Evolutionary conservation across 306 rosid genomes (phyloP).

Genomic region (Phaseolus lunatus): DNA sequence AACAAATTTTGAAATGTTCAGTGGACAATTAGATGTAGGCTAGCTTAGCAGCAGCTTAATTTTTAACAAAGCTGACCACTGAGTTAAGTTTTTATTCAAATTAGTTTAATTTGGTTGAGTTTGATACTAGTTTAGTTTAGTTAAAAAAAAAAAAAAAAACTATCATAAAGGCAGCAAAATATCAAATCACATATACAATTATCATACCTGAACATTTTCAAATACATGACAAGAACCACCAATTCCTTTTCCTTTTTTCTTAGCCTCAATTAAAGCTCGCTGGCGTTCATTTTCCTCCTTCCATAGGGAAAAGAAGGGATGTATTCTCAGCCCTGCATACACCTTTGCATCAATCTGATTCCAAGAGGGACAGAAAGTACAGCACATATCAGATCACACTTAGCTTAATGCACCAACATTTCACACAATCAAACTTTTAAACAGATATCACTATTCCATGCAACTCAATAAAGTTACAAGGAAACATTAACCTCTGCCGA

Average conservation of each 20-base stretch:
- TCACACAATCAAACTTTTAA: background rate
- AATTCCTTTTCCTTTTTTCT: conserved; percentile 43
- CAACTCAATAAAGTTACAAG: background rate
- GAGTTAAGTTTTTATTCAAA: too few relatives aligned
- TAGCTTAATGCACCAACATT: background rate
- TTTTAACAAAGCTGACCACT: background rate
- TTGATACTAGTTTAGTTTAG: too few relatives aligned
- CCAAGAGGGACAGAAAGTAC: conserved; percentile 29
- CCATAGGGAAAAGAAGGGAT: conserved; percentile 72
- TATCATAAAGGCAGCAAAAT: too few relatives aligned
- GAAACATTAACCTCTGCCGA: conserved; percentile 69
- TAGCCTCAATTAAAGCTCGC: conserved; percentile 24
- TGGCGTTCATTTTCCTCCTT: conserved; percentile 54
- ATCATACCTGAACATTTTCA: conserved; percentile 65
- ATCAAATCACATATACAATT: conserved; percentile 20
- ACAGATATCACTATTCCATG: background rate
- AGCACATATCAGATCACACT: conserved; percentile 7
- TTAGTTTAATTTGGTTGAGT: too few relatives aligned
- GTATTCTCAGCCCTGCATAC: conserved; percentile 69
- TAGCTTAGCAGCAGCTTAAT: too few relatives aligned
- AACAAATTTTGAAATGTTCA: too few relatives aligned
- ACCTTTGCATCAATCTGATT: conserved; percentile 77
- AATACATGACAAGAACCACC: conserved; percentile 71
- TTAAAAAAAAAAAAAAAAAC: too few relatives aligned
- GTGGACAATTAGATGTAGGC: too few relatives aligned